Conservation (phyloP, 306 rosid species). For the Fagus crenata region DNA sequence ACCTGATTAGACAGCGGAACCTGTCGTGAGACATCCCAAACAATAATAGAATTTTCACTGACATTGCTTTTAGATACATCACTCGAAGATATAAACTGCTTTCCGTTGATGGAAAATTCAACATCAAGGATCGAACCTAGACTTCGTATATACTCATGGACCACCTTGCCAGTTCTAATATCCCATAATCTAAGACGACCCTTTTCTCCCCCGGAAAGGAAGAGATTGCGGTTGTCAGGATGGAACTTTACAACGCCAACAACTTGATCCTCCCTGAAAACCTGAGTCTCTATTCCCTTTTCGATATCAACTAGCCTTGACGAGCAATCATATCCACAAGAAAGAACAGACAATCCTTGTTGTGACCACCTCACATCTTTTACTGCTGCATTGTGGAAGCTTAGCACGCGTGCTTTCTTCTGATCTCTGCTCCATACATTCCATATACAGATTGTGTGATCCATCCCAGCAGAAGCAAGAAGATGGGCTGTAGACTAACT, state of each 20-base stretch:
- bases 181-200: constrained; percentile 83
- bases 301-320: constrained; percentile 82
- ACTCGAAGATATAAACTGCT: constrained; percentile 76
- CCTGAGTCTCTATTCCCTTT: constrained; percentile 70
- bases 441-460: constrained; percentile 71
- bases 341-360: constrained; percentile 64
- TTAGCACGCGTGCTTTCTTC: constrained; percentile 60
- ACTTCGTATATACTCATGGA: constrained; percentile 57
- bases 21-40: constrained; percentile 85
- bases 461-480: constrained; percentile 98
- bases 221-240: constrained; percentile 61
- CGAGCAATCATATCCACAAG: constrained; percentile 80
- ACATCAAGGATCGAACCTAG: constrained; percentile 82
- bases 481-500: constrained; percentile 88
- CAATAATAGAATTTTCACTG: constrained; percentile 76
- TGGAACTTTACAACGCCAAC: constrained; percentile 74
- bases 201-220: constrained; percentile 78
- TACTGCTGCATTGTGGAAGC: constrained; percentile 69
- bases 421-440: constrained; percentile 79
- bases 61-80: constrained; percentile 68
- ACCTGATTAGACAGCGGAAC: constrained; percentile 91
- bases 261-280: constrained; percentile 65
- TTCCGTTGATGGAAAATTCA: constrained; percentile 63
- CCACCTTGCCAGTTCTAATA: constrained; percentile 61
- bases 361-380: constrained; percentile 83